Percentiles rank a stretch among this genome's conserved stretches.
These are phyloP conservation scores for Rhizophagus clarus DNA, from an alignment of 192 early-diverging fungal genomes.

Conservation along the genomic window DNA sequence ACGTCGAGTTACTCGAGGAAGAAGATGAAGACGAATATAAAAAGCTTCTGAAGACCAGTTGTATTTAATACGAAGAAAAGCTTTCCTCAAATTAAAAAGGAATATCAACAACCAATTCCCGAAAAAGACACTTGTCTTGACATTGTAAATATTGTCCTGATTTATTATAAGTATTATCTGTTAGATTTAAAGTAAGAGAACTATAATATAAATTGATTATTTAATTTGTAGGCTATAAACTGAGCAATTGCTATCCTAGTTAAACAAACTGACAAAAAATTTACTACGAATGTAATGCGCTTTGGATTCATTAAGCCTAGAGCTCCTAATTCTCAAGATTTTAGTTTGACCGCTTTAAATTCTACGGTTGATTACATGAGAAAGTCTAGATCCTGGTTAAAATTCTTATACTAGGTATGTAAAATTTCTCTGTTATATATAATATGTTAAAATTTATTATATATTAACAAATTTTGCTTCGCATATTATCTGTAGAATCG, in stretches of 20 bases:
- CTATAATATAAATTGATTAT: no score
- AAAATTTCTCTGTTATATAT: no score
- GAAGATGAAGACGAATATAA: not conserved
- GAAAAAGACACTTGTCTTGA: not conserved
- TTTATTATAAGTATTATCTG: not conserved
- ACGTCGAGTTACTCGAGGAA: not conserved
- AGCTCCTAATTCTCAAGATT: not conserved
- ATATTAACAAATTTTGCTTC: no score
- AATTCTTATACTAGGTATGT: not conserved
- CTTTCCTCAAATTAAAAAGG: not conserved
- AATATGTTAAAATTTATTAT: not conserved
- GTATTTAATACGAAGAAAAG: not conserved
- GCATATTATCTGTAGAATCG: not conserved
- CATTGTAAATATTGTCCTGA: not conserved
- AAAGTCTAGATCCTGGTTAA: not conserved
- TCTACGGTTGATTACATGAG: not conserved
- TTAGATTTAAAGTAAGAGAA: not conserved
- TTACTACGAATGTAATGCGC: not conserved
- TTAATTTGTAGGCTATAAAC: not conserved
- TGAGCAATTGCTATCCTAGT: not conserved
- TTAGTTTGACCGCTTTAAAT: not conserved
- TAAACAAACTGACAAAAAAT: not conserved
- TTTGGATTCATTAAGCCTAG: not conserved
- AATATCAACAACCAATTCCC: not conserved
- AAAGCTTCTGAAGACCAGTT: not conserved